Conservation (phyloP, 1,284 basidiomycete species). For the Cryptococcus deneoformans region DNA sequence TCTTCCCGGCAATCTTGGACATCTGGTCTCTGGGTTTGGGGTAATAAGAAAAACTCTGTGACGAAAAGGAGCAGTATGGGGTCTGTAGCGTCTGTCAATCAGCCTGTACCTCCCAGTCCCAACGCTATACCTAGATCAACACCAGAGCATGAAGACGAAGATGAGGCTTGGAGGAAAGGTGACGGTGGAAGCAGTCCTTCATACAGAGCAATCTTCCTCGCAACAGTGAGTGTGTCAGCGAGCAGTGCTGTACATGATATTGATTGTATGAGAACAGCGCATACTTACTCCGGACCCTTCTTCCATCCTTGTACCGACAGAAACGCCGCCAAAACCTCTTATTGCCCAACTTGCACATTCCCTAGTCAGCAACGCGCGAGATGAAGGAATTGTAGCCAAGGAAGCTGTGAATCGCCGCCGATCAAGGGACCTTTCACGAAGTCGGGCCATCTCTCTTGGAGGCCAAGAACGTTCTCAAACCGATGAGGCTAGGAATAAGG, state of each 20-base stretch:
- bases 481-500: neutral
- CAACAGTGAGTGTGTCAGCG: constrained; percentile 34
- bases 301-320: constrained; percentile 68
- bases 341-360: constrained; percentile 66
- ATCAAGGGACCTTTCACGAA: constrained; percentile 13
- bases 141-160: constrained; percentile 25
- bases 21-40: constrained; percentile 36
- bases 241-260: neutral
- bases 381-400: constrained; percentile 59
- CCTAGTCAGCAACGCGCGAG: constrained; percentile 68
- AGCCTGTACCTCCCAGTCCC: neutral
- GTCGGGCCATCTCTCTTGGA: constrained; percentile 45
- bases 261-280: constrained; percentile 45
- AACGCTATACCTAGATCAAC: neutral
- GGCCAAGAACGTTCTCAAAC: constrained; percentile 31
- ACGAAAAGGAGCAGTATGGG: constrained; percentile 19
- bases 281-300: constrained; percentile 78
- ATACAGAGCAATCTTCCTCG: constrained; percentile 44
- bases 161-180: constrained; percentile 32
- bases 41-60: constrained; percentile 8
- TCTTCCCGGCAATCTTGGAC: constrained; percentile 22
- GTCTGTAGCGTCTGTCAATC: constrained; percentile 6
- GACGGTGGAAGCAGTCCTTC: constrained; percentile 44
- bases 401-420: constrained; percentile 9
- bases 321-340: constrained; percentile 60